These are phyloP conservation scores for Aspergillus spinulosporus DNA, from an alignment of 2,329 filamentous ascomycete genomes.

Conservation along the genomic window DNA sequence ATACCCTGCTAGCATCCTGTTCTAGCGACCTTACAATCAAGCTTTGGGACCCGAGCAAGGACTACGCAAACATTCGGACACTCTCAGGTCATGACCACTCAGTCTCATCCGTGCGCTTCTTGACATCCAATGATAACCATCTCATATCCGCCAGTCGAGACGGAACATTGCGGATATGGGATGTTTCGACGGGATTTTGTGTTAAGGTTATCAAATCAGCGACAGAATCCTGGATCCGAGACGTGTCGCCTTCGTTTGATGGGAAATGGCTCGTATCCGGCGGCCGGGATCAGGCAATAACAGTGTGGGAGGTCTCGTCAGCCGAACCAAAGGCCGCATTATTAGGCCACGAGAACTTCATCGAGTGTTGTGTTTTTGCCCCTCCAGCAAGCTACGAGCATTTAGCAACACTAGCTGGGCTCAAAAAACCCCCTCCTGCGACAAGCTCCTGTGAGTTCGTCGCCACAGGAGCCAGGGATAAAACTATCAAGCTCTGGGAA, in stretches of 20 bases:
- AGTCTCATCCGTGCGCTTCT: conserved; percentile 82
- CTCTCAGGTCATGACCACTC: conserved; percentile 89
- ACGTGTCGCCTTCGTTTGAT: conserved; percentile 78
- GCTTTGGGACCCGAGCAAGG: conserved; percentile 85
- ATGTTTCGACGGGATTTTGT: conserved; percentile 86
- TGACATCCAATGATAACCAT: conserved; percentile 73
- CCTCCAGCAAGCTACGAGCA: conserved; percentile 76
- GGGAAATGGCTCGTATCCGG: conserved; percentile 79
- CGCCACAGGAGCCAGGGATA: conserved; percentile 85
- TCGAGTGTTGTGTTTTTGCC: conserved; percentile 85
- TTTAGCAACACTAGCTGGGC: conserved; percentile 72
- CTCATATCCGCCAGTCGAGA: conserved; percentile 84
- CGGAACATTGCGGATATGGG: conserved; percentile 83
- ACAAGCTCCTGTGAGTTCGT: conserved; percentile 75
- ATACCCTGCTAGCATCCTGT: conserved; percentile 76
- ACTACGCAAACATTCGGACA: conserved; percentile 91
- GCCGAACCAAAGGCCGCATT: conserved; percentile 77
- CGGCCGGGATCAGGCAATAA: conserved; percentile 75
- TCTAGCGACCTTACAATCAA: conserved; percentile 89
- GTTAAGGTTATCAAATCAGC: conserved; percentile 74
- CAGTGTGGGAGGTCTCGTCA: conserved; percentile 80
- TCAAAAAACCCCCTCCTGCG: conserved; percentile 76
- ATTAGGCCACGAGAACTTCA: conserved; percentile 79
- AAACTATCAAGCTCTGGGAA: conserved; percentile 88
- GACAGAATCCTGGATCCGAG: conserved; percentile 74